Evolutionary conservation across 495 filamentous ascomycete species (phyloP).

Genomic region (Penicillium diatomitis): DNA sequence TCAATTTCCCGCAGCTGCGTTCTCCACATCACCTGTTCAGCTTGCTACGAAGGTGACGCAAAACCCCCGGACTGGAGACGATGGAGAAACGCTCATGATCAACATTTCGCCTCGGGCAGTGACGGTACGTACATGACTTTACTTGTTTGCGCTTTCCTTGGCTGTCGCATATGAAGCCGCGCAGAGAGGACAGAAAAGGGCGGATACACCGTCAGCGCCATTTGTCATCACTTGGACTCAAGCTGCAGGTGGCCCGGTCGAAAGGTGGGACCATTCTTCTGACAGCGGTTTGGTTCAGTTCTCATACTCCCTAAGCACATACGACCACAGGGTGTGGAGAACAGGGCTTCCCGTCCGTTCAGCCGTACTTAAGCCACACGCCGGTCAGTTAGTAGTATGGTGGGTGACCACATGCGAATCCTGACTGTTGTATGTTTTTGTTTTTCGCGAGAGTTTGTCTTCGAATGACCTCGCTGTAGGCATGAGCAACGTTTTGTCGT

Average conservation of each 20-base stretch:
- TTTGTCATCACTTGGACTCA: too few relatives aligned
- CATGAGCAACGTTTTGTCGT: background rate
- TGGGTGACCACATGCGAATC: conserved; percentile 45
- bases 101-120: conserved; percentile 74
- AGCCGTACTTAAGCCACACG: conserved; percentile 45
- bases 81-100: conserved; percentile 73
- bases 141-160: background rate
- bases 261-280: too few relatives aligned
- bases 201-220: too few relatives aligned
- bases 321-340: conserved; percentile 44
- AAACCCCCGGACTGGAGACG: conserved; percentile 42
- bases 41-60: conserved; percentile 24
- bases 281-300: conserved; percentile 8
- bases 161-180: too few relatives aligned
- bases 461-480: too few relatives aligned
- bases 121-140: conserved; percentile 45
- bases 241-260: too few relatives aligned
- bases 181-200: too few relatives aligned
- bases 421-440: conserved; percentile 40
- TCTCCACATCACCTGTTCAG: conserved; percentile 26
- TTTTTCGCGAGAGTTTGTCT: conserved; percentile 4
- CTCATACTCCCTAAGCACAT: conserved; percentile 17
- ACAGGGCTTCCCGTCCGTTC: conserved; percentile 43
- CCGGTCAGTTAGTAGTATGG: conserved; percentile 42
- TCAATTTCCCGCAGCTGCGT: conserved; percentile 15